A percentile compares a stretch with the other conserved stretches of the same genome.
These are phyloP conservation scores for Jatropha curcas DNA, from an alignment of 345 rosid species.

Conservation along the genomic window DNA sequence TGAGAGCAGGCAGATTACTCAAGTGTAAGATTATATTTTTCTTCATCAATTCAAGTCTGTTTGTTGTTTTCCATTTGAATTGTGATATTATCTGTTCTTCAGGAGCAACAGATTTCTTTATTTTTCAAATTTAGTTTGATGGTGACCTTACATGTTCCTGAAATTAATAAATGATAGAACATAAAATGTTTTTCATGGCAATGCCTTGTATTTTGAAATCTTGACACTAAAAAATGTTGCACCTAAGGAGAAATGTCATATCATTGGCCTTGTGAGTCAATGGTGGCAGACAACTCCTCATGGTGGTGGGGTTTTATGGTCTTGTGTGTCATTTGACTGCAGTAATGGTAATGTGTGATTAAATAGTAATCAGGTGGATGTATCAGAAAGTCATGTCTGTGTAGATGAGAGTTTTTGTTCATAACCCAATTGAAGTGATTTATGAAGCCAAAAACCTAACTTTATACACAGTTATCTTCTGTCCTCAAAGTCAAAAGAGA, in stretches of 20 bases:
- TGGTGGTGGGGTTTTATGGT: neutral
- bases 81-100: neutral
- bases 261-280: neutral
- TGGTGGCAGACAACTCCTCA: neutral
- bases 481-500: neutral
- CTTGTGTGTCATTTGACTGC: neutral
- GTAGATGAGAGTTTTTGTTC: neutral
- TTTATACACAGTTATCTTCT: neutral
- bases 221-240: neutral
- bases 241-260: neutral
- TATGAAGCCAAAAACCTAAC: neutral
- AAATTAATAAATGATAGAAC: neutral
- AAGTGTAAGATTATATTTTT: constrained; percentile 71
- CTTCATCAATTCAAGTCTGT: neutral
- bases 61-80: neutral
- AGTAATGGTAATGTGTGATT: neutral
- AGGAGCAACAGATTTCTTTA: constrained; percentile 1
- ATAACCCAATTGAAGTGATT: neutral
- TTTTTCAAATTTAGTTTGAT: neutral
- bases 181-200: neutral
- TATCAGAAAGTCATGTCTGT: neutral
- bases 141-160: neutral
- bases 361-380: neutral
- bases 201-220: neutral
- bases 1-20: constrained; percentile 99